phyloP scores from a whole-genome alignment of 768 basidiomycete genomes.

The Boletus rubescentipes region DNA sequence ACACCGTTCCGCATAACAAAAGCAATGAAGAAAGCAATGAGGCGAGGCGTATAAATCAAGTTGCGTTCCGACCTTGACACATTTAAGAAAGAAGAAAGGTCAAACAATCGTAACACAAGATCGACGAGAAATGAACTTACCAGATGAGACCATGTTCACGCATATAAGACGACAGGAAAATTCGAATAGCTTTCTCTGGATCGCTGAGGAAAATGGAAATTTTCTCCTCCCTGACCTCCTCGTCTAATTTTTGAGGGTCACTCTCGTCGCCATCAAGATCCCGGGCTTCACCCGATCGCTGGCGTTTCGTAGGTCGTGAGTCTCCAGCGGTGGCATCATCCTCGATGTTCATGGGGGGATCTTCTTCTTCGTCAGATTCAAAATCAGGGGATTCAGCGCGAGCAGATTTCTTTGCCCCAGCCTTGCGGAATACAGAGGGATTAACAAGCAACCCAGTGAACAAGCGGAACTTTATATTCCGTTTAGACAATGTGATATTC shows the following conservation, averaged over 20 bases:
- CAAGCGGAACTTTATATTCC: conserved; percentile 50
- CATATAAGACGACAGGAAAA: conserved; percentile 73
- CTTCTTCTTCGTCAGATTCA: conserved; percentile 31
- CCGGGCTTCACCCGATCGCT: conserved; percentile 15
- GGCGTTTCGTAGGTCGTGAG: conserved; percentile 25
- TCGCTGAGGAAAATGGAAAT: conserved; percentile 57
- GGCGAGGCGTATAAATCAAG: conserved; percentile 49
- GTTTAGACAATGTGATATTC: conserved; percentile 3
- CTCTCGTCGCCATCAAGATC: conserved; percentile 34
- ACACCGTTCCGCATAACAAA: conserved; percentile 58
- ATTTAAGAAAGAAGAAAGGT: neutral
- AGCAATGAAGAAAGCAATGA: conserved; percentile 58
- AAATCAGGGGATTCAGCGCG: conserved; percentile 37
- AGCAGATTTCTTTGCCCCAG: conserved; percentile 26
- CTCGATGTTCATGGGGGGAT: conserved; percentile 8
- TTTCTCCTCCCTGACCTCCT: conserved; percentile 41
- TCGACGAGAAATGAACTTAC: conserved; percentile 36
- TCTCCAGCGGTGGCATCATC: neutral
- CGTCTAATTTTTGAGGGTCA: conserved; percentile 35
- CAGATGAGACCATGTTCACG: conserved; percentile 67
- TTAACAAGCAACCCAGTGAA: conserved; percentile 58
- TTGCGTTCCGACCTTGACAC: conserved; percentile 45
- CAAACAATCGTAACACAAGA: neutral
- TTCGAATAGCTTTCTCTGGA: conserved; percentile 54
- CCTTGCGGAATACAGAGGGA: conserved; percentile 38